Conservation (phyloP, 1,139 yeast species). For the Trichomonascaceae sp. region DNA sequence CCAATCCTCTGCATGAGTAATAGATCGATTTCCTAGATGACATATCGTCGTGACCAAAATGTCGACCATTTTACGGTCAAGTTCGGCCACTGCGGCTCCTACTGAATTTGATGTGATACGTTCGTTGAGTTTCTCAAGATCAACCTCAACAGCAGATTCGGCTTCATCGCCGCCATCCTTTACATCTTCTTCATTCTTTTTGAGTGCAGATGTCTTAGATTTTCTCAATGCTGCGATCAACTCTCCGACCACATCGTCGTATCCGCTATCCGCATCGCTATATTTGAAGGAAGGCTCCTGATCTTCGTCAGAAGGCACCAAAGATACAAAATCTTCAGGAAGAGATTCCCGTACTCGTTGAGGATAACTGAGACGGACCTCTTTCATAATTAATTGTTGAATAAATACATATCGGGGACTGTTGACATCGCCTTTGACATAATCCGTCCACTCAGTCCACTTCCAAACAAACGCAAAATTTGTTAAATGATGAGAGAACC, state of each 20-base stretch:
- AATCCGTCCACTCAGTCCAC: slow-evolving; percentile 83
- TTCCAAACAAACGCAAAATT: slow-evolving; percentile 97
- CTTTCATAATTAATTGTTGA: slow-evolving; percentile 74
- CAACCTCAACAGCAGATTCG: slow-evolving; percentile 31
- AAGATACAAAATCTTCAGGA: slow-evolving; percentile 63
- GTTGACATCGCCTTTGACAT: slow-evolving; percentile 34
- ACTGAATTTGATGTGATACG: slow-evolving; percentile 18
- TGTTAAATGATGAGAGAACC: slow-evolving; percentile 92
- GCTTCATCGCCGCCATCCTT: slow-evolving; percentile 22
- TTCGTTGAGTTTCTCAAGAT: slow-evolving; percentile 33
- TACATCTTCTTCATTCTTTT: slow-evolving; percentile 24
- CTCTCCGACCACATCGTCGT: slow-evolving; percentile 34
- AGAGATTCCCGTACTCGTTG: slow-evolving; percentile 69
- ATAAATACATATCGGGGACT: slow-evolving; percentile 77
- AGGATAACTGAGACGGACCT: slow-evolving; percentile 67
- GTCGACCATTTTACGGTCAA: slow-evolving; percentile 47
- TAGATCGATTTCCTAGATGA: slow-evolving; percentile 80
- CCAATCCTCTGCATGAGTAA: slow-evolving; percentile 76
- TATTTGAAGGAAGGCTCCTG: slow-evolving; percentile 41
- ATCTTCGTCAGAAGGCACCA: slow-evolving; percentile 41
- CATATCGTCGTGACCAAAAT: slow-evolving; percentile 68
- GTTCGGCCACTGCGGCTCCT: slow-evolving; percentile 24
- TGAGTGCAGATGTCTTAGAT: slow-evolving; percentile 27
- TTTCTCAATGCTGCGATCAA: slow-evolving; percentile 31
- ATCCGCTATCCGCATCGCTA: slow-evolving; percentile 32